Percentiles rank a stretch among this genome's conserved stretches.
Conservation (phyloP, 1,284 basidiomycete species). For the Fistulinella cinereoalba region DNA sequence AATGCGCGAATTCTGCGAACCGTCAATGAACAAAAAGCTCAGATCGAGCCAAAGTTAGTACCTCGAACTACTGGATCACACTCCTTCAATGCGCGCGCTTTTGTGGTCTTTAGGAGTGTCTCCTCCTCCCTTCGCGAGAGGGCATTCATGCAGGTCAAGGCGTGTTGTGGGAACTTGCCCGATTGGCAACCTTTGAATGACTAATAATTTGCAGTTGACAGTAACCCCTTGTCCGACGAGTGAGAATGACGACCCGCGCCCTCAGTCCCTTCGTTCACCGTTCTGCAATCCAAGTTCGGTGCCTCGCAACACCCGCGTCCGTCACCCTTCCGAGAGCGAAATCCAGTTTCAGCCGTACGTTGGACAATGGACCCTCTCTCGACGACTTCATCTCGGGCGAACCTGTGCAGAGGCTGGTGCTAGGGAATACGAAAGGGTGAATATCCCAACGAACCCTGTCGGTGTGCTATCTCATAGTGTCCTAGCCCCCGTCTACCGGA, state of each 20-base stretch:
- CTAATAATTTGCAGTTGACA: constrained; percentile 5
- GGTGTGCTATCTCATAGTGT: neutral
- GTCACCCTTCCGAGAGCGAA: constrained; percentile 34
- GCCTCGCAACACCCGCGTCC: constrained; percentile 55
- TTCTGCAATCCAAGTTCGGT: constrained; percentile 34
- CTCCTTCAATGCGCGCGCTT: constrained; percentile 73
- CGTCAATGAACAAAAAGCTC: neutral
- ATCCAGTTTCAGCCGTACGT: constrained; percentile 51
- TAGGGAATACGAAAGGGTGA: constrained; percentile 79
- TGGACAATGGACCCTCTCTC: constrained; percentile 74
- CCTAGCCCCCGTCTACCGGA: constrained; percentile 84
- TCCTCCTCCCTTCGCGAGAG: constrained; percentile 89
- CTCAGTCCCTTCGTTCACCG: constrained; percentile 15
- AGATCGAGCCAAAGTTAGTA: constrained; percentile 30
- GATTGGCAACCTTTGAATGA: constrained; percentile 7
- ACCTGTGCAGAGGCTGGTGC: constrained; percentile 60
- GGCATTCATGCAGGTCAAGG: constrained; percentile 60
- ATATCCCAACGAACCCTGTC: constrained; percentile 1
- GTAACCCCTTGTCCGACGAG: neutral
- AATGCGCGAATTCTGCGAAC: constrained; percentile 75
- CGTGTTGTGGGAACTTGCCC: constrained; percentile 7
- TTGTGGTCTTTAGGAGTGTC: constrained; percentile 78
- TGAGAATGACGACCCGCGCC: constrained; percentile 14
- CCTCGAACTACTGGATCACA: constrained; percentile 79
- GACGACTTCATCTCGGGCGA: constrained; percentile 83